Base-by-base conservation (phyloP, 805 yeast genomes). In the Starmerella floris region DNA sequence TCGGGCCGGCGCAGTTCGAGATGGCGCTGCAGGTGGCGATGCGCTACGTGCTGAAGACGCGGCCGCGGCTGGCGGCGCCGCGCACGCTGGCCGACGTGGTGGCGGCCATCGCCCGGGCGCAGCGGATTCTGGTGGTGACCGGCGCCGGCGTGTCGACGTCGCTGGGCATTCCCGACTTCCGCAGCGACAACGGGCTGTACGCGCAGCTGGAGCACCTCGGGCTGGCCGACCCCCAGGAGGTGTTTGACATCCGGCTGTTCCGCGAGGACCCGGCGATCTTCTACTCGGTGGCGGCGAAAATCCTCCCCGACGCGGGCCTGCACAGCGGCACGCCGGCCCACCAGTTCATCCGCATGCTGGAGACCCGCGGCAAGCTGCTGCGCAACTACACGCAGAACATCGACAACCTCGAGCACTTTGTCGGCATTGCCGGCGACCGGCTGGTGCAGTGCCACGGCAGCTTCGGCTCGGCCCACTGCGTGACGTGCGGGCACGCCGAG, bases 61-160 rank as follows among this genome's bases (percentile, higher is more conserved):
- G 54, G 28, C 41, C 33, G 33, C 55, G 55, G 28, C 48, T 53
- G 22, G 46, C 45, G 17, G 16, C 8, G 21, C 55, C 54, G 3
- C 55, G 56, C 22, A 73, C 79, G 0, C 53, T 83, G 2, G 79
- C 76, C 10, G 74, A 77, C 46, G 74, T 79, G 2, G 60, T 73
- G 2, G 65, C 63, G 2, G 70, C 71, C 30, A 65, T 87, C 20
- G 50, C 64, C n/a, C 63, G 62, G 5, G 73, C 91, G 0, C 56
- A 68, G 13, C 77, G 74, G 32, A 69, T 85, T 10, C 55, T 87
- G 45, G 85, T 85, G 0, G 59, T 85, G 20, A 83, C 95, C 0
- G 96, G 96, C 15, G 96, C 96, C 0, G 96, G 96, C 21, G 83
- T 85, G 42, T 81, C 93, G 28, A 84, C 95, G 2, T 75, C 84